Percentiles rank a stretch among this genome's conserved stretches.
phyloP scores from a whole-genome alignment of 179 eudicot species.

The Spinacia oleracea region DNA sequence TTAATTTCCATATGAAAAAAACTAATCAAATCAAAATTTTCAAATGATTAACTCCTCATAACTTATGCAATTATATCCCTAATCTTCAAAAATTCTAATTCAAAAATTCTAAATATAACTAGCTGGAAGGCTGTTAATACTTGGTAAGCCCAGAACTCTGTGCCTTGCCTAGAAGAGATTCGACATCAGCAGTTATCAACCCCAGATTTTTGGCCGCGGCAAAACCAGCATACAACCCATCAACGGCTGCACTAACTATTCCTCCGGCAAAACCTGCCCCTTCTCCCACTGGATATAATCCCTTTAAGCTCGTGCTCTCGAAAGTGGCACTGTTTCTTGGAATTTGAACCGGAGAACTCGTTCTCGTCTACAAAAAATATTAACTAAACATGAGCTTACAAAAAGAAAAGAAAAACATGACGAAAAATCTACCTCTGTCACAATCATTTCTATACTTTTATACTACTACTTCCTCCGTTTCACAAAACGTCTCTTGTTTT shows the following conservation, averaged over 20 bases:
- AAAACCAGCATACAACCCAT: conserved; percentile 94
- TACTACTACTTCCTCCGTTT: too few species aligned
- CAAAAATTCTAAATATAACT: background rate
- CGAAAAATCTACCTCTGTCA: background rate
- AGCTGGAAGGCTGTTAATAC: conserved; percentile 33
- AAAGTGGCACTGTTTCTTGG: conserved; percentile 59
- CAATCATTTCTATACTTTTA: background rate
- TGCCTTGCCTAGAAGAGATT: conserved; percentile 71
- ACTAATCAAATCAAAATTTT: background rate
- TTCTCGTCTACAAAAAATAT: conserved; percentile 69
- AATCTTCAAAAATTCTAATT: background rate
- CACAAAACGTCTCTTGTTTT: too few species aligned
- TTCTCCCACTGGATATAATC: conserved; percentile 93
- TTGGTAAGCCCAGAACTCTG: conserved; percentile 56
- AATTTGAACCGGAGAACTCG: conserved; percentile 91
- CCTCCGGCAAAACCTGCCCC: conserved; percentile 99
- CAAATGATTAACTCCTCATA: background rate
- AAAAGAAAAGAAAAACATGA: background rate
- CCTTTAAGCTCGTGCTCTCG: conserved; percentile 79
- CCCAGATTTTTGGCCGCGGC: conserved; percentile 78
- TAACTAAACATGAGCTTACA: background rate
- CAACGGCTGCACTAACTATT: conserved; percentile 97
- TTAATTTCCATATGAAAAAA: background rate
- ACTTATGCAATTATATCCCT: background rate
- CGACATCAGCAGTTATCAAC: conserved; percentile 51